Evolutionary conservation across 2,329 filamentous ascomycete species (phyloP).

Genomic region (Periconia macrospinosa): DNA sequence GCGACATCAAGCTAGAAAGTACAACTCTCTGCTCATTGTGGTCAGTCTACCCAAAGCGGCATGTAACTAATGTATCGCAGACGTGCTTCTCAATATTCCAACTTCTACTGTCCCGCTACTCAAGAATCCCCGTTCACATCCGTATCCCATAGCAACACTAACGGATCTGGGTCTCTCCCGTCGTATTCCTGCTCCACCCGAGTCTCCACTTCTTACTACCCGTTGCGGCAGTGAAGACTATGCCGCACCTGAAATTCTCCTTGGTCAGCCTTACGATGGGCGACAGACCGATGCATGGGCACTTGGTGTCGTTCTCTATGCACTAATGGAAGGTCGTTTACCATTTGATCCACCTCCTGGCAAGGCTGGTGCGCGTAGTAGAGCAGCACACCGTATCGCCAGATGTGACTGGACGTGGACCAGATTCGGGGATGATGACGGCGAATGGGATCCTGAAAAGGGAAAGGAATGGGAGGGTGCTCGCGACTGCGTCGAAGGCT

Average conservation of each 20-base stretch:
- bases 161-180: constrained; percentile 91
- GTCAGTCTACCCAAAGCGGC: constrained; percentile 24
- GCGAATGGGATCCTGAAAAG: constrained; percentile 77
- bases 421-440: constrained; percentile 78
- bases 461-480: constrained; percentile 71
- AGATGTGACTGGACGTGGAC: constrained; percentile 96
- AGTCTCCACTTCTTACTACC: constrained; percentile 87
- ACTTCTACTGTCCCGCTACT: constrained; percentile 64
- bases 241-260: constrained; percentile 91
- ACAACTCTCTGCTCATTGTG: constrained; percentile 46
- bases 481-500: constrained; percentile 77
- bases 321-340: constrained; percentile 86
- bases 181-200: constrained; percentile 70
- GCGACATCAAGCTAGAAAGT: constrained; percentile 99
- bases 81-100: constrained; percentile 87
- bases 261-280: constrained; percentile 93
- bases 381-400: constrained; percentile 92
- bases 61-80: constrained; percentile 52
- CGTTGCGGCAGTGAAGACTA: constrained; percentile 97
- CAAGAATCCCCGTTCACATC: constrained; percentile 73
- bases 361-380: constrained; percentile 71
- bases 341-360: constrained; percentile 90
- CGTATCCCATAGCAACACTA: constrained; percentile 81
- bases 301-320: constrained; percentile 88
- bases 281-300: constrained; percentile 94